Percentiles rank a stretch among this genome's conserved stretches.
These are phyloP conservation scores for Fusarium austroafricanum DNA, from an alignment of 2,329 filamentous ascomycete species.

Conservation along the genomic window DNA sequence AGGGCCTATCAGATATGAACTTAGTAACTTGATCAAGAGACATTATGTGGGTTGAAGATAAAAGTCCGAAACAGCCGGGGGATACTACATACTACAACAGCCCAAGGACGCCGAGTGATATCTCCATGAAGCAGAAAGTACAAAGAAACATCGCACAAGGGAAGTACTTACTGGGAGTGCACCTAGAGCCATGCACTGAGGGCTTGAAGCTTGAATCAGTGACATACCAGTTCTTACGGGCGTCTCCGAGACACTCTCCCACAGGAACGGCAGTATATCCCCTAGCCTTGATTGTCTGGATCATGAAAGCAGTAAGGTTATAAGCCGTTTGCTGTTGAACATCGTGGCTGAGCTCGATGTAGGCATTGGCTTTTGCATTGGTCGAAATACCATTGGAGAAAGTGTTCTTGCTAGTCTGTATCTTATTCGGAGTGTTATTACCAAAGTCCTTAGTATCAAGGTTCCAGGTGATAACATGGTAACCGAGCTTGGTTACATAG, in stretches of 20 bases:
- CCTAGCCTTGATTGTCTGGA: constrained; percentile 52
- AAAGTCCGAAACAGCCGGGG: neutral
- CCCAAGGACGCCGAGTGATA: neutral
- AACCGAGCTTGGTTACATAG: too few species aligned
- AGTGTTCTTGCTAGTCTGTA: too few species aligned
- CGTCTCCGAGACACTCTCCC: constrained; percentile 67
- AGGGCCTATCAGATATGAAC: constrained; percentile 1
- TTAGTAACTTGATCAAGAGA: neutral
- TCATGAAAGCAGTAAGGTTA: constrained; percentile 57
- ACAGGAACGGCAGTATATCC: constrained; percentile 63
- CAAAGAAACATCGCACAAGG: neutral
- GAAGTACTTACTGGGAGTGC: neutral
- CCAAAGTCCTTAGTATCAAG: too few species aligned
- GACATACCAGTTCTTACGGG: constrained; percentile 63
- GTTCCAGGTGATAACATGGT: too few species aligned
- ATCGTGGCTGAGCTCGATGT: constrained; percentile 61
- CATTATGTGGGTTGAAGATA: neutral
- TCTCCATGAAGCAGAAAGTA: neutral
- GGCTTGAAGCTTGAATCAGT: neutral
- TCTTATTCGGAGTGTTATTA: too few species aligned
- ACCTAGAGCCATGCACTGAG: constrained; percentile 35
- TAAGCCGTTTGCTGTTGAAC: constrained; percentile 59
- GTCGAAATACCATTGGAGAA: too few species aligned
- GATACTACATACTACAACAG: neutral
- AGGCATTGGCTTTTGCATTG: too few species aligned